A percentile compares a stretch with the other conserved stretches of the same genome.
phyloP scores from a whole-genome alignment of 306 rosid genomes.

The Casuarina glauca region DNA sequence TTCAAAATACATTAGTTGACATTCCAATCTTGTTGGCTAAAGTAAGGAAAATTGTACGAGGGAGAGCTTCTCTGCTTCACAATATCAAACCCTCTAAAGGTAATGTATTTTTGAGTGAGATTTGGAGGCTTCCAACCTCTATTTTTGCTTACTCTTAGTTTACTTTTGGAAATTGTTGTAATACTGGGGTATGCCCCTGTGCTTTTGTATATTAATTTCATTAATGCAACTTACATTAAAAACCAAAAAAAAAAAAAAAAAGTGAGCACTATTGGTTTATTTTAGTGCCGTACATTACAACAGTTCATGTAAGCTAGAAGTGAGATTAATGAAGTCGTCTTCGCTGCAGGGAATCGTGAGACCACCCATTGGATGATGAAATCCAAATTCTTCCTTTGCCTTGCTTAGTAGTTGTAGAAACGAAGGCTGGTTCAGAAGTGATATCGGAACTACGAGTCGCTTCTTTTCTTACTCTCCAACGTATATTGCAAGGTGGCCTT shows the following conservation, averaged over 20 bases:
- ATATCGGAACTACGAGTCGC: conserved; percentile 49
- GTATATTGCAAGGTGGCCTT: conserved; percentile 52
- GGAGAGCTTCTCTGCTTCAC: too few species aligned
- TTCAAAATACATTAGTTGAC: too few species aligned
- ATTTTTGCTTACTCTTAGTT: too few species aligned
- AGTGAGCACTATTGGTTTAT: not conserved
- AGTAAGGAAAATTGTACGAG: too few species aligned
- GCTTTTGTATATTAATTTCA: too few species aligned
- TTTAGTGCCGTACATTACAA: not conserved
- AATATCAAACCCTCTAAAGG: too few species aligned
- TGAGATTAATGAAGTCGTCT: conserved; percentile 38
- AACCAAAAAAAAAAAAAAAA: not conserved
- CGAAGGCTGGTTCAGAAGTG: conserved; percentile 38
- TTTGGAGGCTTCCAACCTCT: too few species aligned
- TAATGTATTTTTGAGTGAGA: too few species aligned
- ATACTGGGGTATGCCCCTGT: too few species aligned
- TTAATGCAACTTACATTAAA: too few species aligned
- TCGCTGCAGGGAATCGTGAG: conserved; percentile 50
- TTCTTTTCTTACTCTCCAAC: conserved; percentile 47
- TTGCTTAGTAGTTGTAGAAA: conserved; percentile 34
- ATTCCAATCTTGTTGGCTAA: too few species aligned
- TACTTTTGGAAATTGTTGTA: too few species aligned
- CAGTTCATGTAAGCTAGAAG: conserved; percentile 23
- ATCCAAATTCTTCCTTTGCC: conserved; percentile 51
- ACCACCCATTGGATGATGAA: conserved; percentile 48